A percentile compares a stretch with the other conserved stretches of the same genome.
phyloP scores from a whole-genome alignment of 176 grass and related monocot genomes.

The Neostapfia colusana region DNA sequence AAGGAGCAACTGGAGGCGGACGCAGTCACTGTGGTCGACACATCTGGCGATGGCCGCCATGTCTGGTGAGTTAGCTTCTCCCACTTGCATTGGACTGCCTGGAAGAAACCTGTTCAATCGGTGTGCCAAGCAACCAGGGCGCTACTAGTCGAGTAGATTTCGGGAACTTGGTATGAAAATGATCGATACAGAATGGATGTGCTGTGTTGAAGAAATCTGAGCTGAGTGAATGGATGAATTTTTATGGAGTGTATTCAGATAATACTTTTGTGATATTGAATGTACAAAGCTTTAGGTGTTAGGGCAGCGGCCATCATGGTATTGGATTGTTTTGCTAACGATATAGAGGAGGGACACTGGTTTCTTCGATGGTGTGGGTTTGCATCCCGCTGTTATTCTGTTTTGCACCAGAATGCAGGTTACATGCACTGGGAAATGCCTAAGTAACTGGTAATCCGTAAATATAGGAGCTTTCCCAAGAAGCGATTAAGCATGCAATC shows the following conservation, averaged over 20 bases:
- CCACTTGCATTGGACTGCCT: not conserved
- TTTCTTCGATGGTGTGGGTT: not conserved
- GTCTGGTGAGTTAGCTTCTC: slow-evolving; percentile 36
- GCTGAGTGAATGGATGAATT: not conserved
- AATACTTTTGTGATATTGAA: no score
- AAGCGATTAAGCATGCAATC: not conserved
- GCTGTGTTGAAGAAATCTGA: not conserved
- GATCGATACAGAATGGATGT: no score
- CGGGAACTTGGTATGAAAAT: not conserved
- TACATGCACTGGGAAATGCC: not conserved
- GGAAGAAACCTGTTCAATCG: not conserved
- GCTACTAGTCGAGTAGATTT: not conserved
- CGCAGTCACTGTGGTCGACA: slow-evolving; percentile 54
- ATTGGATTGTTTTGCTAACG: no score
- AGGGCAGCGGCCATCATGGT: not conserved
- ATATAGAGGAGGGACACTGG: no score
- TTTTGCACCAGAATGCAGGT: not conserved
- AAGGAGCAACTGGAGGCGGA: slow-evolving; percentile 76
- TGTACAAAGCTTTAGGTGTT: not conserved
- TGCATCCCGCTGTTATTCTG: not conserved
- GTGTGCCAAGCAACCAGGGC: not conserved
- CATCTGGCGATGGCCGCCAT: slow-evolving; percentile 75
- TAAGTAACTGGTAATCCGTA: not conserved
- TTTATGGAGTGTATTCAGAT: not conserved
- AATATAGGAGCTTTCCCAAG: not conserved